Percentiles rank a stretch among this genome's conserved stretches.
Conservation (phyloP, 2,329 filamentous ascomycete genomes). For the Diaporthe destruens region DNA sequence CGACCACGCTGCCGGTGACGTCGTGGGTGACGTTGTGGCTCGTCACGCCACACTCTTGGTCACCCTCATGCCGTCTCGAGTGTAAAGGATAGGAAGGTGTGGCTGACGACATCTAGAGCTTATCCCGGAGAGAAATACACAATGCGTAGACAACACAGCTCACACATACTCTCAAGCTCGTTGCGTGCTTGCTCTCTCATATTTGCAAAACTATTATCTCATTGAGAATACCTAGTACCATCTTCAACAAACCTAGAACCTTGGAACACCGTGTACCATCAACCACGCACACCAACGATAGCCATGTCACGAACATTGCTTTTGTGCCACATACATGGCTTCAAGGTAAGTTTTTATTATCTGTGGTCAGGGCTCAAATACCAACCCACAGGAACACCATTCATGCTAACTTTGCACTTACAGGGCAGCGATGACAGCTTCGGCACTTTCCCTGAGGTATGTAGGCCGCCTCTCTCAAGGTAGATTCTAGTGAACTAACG, state of each 20-base stretch:
- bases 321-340: slow-evolving; percentile 81
- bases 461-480: not conserved
- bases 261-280: not conserved
- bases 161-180: not conserved
- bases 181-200: not conserved
- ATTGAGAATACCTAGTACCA: not conserved
- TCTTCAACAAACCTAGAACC: not conserved
- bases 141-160: too few species aligned
- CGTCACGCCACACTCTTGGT: slow-evolving; percentile 35
- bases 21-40: slow-evolving; percentile 41
- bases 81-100: slow-evolving; percentile 30
- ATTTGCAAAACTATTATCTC: not conserved
- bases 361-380: not conserved
- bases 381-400: too few species aligned
- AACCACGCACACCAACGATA: not conserved
- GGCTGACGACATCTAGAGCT: slow-evolving; percentile 34
- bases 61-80: not conserved
- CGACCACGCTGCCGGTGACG: slow-evolving; percentile 35
- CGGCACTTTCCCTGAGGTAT: slow-evolving; percentile 70
- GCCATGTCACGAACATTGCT: slow-evolving; percentile 69
- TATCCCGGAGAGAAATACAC: not conserved
- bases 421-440: slow-evolving; percentile 79
- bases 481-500: not conserved
- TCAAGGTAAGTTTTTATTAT: slow-evolving; percentile 64
- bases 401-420: not conserved